These are phyloP conservation scores for Diaporthe nobilis DNA, from an alignment of 2,329 filamentous ascomycete genomes.

Conservation along the genomic window DNA sequence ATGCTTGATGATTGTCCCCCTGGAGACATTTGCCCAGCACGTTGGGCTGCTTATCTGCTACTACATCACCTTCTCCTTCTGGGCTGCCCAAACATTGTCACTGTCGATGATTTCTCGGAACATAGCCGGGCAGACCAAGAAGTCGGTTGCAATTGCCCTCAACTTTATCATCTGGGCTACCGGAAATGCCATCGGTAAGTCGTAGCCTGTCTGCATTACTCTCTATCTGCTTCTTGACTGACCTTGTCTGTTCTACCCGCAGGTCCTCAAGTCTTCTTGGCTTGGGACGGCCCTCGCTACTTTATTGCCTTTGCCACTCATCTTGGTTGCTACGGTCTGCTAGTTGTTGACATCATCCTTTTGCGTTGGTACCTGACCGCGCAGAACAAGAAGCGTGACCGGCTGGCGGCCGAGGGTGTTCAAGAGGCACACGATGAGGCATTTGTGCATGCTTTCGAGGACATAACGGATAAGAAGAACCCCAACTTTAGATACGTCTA, in stretches of 20 bases:
- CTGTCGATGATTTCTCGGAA: conserved; percentile 79
- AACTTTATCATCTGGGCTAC: conserved; percentile 80
- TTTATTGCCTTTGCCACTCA: conserved; percentile 79
- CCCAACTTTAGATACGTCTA: conserved; percentile 71
- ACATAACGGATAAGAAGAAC: conserved; percentile 75
- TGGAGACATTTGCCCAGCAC: conserved; percentile 69
- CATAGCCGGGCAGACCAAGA: conserved; percentile 81
- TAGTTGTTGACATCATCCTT: conserved; percentile 70
- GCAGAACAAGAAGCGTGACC: conserved; percentile 72
- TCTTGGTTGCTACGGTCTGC: conserved; percentile 75
- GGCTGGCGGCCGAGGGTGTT: conserved; percentile 58
- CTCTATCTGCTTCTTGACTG: background rate
- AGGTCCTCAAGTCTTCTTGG: conserved; percentile 76
- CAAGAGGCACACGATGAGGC: conserved; percentile 56
- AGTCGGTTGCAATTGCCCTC: conserved; percentile 75
- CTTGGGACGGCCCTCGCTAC: conserved; percentile 73
- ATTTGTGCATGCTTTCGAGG: conserved; percentile 70
- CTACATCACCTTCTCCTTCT: conserved; percentile 84
- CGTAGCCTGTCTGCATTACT: background rate
- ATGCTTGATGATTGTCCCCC: conserved; percentile 77
- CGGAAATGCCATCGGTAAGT: conserved; percentile 74
- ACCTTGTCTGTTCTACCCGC: conserved; percentile 3
- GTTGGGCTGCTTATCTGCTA: conserved; percentile 80
- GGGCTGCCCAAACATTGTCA: conserved; percentile 78
- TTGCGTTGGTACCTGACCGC: conserved; percentile 70